phyloP scores from a whole-genome alignment of 2,329 filamentous ascomycete species.

The Bipolaris sorokiniana region DNA sequence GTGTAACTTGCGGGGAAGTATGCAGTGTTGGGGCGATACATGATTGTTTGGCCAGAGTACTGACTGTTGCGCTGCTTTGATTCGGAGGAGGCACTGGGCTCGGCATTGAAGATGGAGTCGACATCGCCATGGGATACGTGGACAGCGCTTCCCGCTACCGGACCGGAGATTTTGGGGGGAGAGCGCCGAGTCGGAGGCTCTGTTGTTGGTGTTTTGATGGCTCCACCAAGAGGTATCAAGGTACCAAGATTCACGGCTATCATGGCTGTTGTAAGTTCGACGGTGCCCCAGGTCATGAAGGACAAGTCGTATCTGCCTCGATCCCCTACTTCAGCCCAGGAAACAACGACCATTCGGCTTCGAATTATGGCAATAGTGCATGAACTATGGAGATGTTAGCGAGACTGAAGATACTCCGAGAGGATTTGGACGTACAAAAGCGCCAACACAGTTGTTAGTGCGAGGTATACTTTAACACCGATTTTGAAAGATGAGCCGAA shows the following conservation, averaged over 20 bases:
- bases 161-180: conserved; percentile 4
- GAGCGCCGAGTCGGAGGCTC: not conserved
- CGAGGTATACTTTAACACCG: conserved; percentile 17
- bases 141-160: conserved; percentile 17
- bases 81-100: not conserved
- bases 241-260: conserved; percentile 12
- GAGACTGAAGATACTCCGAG: conserved; percentile 40
- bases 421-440: conserved; percentile 48
- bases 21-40: conserved; percentile 19
- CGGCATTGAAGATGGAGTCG: conserved; percentile 6
- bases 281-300: conserved; percentile 6
- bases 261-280: conserved; percentile 16
- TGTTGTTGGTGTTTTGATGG: not conserved
- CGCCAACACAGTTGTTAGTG: conserved; percentile 48
- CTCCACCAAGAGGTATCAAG: conserved; percentile 7
- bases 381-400: conserved; percentile 44
- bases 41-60: conserved; percentile 22
- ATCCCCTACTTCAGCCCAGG: conserved; percentile 9
- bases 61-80: conserved; percentile 5
- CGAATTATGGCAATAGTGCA: conserved; percentile 51
- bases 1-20: conserved; percentile 11
- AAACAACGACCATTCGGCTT: conserved; percentile 16
- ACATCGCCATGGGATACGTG: conserved; percentile 7
- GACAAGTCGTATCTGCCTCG: conserved; percentile 10
- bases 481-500: conserved; percentile 3